Percentiles rank a stretch among this genome's conserved stretches.
Conservation (phyloP, 176 grass and related monocot species). For the Musa acuminata region DNA sequence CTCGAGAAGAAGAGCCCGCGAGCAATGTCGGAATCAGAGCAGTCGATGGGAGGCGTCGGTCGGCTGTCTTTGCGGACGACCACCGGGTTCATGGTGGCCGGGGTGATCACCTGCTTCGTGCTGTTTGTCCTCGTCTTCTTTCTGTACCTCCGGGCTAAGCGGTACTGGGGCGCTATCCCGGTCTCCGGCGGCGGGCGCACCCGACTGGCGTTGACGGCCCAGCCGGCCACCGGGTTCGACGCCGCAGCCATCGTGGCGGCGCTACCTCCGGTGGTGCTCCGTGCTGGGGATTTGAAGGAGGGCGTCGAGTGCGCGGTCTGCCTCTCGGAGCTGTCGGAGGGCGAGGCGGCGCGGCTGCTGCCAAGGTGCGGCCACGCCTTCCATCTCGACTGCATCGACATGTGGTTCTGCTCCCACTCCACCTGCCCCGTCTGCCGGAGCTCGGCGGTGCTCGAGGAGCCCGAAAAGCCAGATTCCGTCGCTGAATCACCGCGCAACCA, state of each 20-base stretch:
- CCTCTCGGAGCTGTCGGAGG: background rate
- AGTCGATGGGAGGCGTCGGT: background rate
- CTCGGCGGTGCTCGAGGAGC: background rate
- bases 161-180: slow-evolving; percentile 9
- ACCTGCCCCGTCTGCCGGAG: slow-evolving; percentile 16
- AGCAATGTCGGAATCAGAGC: background rate
- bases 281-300: background rate
- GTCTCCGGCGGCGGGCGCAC: background rate
- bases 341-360: slow-evolving; percentile 8
- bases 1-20: too few species aligned
- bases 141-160: background rate
- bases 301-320: slow-evolving; percentile 13
- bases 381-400: slow-evolving; percentile 13
- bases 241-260: background rate
- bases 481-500: too few species aligned
- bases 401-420: slow-evolving; percentile 4
- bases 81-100: slow-evolving; percentile 4
- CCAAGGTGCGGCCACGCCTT: slow-evolving; percentile 6
- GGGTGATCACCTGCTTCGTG: background rate
- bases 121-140: slow-evolving; percentile 1
- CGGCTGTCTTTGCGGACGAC: background rate
- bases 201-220: background rate
- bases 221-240: background rate
- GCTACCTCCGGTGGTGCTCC: background rate
- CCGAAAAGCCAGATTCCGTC: background rate